Evolutionary conservation across 1,284 basidiomycete genomes (phyloP), one percentile per base, ranked within the genome.

Genomic region (Ganoderma lingzhi): DNA sequence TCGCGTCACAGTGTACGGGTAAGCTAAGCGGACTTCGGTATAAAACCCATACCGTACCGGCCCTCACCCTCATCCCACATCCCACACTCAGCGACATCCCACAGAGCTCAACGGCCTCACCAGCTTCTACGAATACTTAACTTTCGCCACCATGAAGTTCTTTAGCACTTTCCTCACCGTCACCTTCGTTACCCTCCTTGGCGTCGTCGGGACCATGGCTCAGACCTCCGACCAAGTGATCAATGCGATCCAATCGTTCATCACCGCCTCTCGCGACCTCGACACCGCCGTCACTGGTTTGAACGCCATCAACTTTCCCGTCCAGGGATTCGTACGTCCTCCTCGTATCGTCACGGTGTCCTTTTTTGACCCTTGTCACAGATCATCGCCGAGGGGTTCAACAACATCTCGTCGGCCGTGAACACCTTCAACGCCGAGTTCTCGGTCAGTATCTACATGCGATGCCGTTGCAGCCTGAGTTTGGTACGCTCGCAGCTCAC

Each of bases 141-240:
- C 14, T 30, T 56, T 56, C 53, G 35, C 53, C 53, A 41, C 37
- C 3, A 60, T 60, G 59, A 37, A 60, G 59, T 60, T 60, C 59
- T 60, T 60, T 37, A 60, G 37, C 59, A 41, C n/a, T 14, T 23
- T 60, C 59, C 39, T 60, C 59, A 41, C 37, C 59, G 14, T 17
- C 23, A 35, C n/a, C 37, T 23, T 35, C 14, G 59, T 60, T 6
- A 35, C 15, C 23, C 37, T 42, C 59, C 19, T 60, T 9, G n/a
- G 59, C 37, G 59, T 39, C 23, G 23, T 60, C n/a, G 23, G 59
- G 15, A 60, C 37, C 59, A 23, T 37, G 37, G 59, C 59, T 39
- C 59, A 60, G 37, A 39, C 59, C 59, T 42, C 39, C 19, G 59
- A 60, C 59, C 35, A 37, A 17, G 59, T 60, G 14, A 41, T 42